phyloP scores from a whole-genome alignment of 345 rosid genomes.

The Eucalyptus erythrocorys region DNA sequence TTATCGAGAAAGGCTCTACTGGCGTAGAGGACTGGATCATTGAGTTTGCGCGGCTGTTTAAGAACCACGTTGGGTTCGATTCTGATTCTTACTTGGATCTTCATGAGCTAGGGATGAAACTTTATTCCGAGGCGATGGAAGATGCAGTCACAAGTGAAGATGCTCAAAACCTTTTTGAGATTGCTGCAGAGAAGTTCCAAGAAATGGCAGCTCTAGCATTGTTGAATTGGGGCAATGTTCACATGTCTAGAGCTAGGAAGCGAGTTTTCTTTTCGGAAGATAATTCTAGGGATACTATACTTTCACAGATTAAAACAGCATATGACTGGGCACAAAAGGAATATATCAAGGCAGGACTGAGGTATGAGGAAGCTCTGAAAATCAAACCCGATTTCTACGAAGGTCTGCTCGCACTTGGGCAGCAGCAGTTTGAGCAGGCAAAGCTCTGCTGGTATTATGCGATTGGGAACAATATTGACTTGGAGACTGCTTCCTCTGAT shows the following conservation, averaged over 20 bases:
- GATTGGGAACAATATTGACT: conserved; percentile 49
- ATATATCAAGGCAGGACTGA: conserved; percentile 58
- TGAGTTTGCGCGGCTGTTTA: conserved; percentile 84
- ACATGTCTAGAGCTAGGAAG: conserved; percentile 85
- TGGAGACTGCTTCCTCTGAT: conserved; percentile 43
- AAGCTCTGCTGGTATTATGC: conserved; percentile 93
- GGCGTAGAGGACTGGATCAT: conserved; percentile 75
- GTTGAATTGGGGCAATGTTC: conserved; percentile 97
- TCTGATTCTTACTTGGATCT: conserved; percentile 91
- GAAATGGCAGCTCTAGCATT: conserved; percentile 95
- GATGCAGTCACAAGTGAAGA: conserved; percentile 79
- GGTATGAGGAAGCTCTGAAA: conserved; percentile 70
- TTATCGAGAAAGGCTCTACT: conserved; percentile 21
- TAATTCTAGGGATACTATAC: conserved; percentile 42
- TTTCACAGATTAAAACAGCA: conserved; percentile 41
- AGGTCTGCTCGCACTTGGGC: conserved; percentile 92
- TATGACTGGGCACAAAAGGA: conserved; percentile 74
- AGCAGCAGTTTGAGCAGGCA: conserved; percentile 93
- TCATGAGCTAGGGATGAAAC: conserved; percentile 89
- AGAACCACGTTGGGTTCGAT: conserved; percentile 93
- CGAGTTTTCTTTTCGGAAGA: conserved; percentile 57
- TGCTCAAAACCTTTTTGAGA: conserved; percentile 74
- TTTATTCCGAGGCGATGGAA: conserved; percentile 92
- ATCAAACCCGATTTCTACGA: conserved; percentile 88
- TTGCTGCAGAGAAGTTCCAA: conserved; percentile 87